A percentile compares a stretch with the other conserved stretches of the same genome.
Conservation (phyloP, 192 early-diverging fungal genomes). For the Coemansia sp. region DNA sequence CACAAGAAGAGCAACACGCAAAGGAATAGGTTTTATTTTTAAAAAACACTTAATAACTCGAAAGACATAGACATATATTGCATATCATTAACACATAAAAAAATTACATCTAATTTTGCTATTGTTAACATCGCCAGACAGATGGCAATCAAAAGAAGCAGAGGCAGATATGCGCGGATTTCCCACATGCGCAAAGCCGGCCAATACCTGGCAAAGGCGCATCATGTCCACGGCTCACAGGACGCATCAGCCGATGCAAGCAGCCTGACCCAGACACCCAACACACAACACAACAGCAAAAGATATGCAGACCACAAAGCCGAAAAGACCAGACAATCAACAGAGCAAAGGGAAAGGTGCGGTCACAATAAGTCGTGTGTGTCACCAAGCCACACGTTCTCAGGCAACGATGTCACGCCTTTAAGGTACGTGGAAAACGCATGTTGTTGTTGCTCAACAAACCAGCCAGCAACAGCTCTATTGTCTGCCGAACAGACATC, state of each 20-base stretch:
- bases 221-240: background rate
- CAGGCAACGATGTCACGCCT: background rate
- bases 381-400: constrained; percentile 6
- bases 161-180: background rate
- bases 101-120: too few relatives aligned
- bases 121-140: background rate
- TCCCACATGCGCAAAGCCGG: background rate
- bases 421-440: background rate
- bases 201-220: background rate
- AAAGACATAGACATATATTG: too few relatives aligned
- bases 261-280: background rate
- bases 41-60: too few relatives aligned
- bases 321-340: background rate
- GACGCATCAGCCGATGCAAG: background rate
- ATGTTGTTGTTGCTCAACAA: constrained; percentile 1
- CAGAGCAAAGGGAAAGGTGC: background rate
- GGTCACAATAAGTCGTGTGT: background rate
- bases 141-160: background rate
- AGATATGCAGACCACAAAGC: background rate
- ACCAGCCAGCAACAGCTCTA: background rate
- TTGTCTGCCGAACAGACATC: constrained; percentile 4
- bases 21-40: too few relatives aligned
- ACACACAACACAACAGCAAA: background rate
- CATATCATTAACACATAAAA: too few relatives aligned
- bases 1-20: too few relatives aligned